These are phyloP conservation scores for Aspergillus amoenus DNA, from an alignment of 2,329 filamentous ascomycete genomes.

Conservation along the genomic window DNA sequence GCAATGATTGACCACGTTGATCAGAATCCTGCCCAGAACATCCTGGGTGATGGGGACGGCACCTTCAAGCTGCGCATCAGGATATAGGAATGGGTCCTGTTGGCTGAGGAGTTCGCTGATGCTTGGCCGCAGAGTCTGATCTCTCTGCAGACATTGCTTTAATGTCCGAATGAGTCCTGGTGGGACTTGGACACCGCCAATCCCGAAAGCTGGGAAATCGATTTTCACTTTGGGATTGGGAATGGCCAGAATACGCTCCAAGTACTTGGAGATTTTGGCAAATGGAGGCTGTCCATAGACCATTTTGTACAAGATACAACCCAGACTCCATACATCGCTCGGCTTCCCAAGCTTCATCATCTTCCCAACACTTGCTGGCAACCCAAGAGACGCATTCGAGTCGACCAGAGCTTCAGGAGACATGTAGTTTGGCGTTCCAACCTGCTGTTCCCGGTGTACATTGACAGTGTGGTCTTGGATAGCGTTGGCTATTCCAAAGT, in stretches of 20 bases:
- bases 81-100: slow-evolving; percentile 59
- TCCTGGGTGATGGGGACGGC: slow-evolving; percentile 56
- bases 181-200: slow-evolving; percentile 53
- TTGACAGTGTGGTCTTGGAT: slow-evolving; percentile 98
- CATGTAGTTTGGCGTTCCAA: slow-evolving; percentile 99
- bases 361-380: slow-evolving; percentile 55
- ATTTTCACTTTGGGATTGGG: slow-evolving; percentile 51
- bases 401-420: slow-evolving; percentile 92
- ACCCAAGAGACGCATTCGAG: slow-evolving; percentile 65
- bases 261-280: slow-evolving; percentile 83
- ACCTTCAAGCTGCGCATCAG: slow-evolving; percentile 49
- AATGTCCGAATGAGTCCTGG: slow-evolving; percentile 57
- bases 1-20: slow-evolving; percentile 61
- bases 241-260: slow-evolving; percentile 69
- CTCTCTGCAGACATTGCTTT: slow-evolving; percentile 58
- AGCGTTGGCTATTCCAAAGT: slow-evolving; percentile 97
- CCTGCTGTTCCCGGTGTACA: slow-evolving; percentile 90
- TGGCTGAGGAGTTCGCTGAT: slow-evolving; percentile 56
- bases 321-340: slow-evolving; percentile 92
- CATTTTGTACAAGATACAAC: slow-evolving; percentile 97
- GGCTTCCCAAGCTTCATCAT: slow-evolving; percentile 96
- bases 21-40: slow-evolving; percentile 59
- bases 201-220: slow-evolving; percentile 45
- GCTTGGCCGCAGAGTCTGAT: slow-evolving; percentile 57
- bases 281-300: slow-evolving; percentile 96